Conservation (phyloP, 805 yeast species). For the Torulaspora indica region DNA sequence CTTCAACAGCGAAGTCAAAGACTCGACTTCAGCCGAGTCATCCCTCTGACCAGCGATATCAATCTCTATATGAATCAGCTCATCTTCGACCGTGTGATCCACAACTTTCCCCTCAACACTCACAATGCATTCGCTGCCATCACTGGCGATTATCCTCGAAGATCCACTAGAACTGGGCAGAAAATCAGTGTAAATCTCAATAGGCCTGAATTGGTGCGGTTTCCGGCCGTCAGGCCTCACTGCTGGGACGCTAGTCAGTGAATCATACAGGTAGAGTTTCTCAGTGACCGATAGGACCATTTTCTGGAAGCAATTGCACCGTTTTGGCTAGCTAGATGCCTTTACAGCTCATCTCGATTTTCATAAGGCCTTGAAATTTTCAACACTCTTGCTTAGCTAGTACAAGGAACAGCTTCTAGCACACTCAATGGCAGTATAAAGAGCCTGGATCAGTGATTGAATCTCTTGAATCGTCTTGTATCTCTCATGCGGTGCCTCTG, state of each 20-base stretch:
- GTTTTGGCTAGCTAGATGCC: background rate
- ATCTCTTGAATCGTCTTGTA: constrained; percentile 1
- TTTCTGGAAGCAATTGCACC: background rate
- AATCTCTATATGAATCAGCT: constrained; percentile 67
- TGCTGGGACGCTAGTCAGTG: constrained; percentile 55
- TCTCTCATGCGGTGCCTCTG: background rate
- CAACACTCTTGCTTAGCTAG: background rate
- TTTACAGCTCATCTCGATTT: background rate
- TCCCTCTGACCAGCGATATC: constrained; percentile 79
- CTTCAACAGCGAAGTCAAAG: constrained; percentile 54
- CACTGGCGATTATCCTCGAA: constrained; percentile 75
- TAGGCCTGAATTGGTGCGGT: constrained; percentile 71
- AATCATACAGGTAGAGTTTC: constrained; percentile 68
- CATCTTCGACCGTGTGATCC: constrained; percentile 40
- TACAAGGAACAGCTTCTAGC: background rate
- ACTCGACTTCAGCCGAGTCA: constrained; percentile 63
- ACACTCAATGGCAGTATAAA: background rate
- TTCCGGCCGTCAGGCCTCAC: constrained; percentile 84
- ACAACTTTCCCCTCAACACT: constrained; percentile 87
- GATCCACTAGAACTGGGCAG: constrained; percentile 90
- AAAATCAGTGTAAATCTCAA: constrained; percentile 76
- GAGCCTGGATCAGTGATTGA: background rate
- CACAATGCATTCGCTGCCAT: constrained; percentile 90
- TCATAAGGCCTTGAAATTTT: background rate
- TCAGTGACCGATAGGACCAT: constrained; percentile 77